Base-by-base conservation (phyloP, 495 filamentous ascomycete species). In the Trichodelitschia bisporula region DNA sequence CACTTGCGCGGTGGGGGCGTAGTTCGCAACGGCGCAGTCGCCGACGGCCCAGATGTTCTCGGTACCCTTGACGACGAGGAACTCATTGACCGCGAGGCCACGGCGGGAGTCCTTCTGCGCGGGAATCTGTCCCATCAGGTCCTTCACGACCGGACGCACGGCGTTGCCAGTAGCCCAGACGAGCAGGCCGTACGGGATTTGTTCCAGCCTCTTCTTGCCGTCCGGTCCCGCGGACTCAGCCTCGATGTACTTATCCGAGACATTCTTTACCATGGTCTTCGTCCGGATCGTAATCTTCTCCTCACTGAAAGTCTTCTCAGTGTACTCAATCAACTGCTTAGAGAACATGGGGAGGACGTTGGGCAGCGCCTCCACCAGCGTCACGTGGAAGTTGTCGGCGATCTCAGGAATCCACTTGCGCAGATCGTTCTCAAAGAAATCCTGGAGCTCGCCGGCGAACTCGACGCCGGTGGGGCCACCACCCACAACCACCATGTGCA, bases 151-250 rank as follows among this genome's bases (percentile, higher is more conserved):
- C 18, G 69, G 69, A 34, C 89, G 79, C 18, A 97, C 58, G 13
- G 86, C 80, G 47, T 97, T 97, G 51, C 89, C 89, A 21, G 89
- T 95, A 24, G 86, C 86, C 86, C 86, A 99, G 33, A 99, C 84
- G 19, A 99, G 67, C 28, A 93, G 71, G 43, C 86, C 86, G 54
- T 89, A 99, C 28, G 89, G 86, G 44, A 95, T 74, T 18, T 64
- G 62, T 48, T 92, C 64, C 23, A 64, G 46, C 30, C 68, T 58
- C 61, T 90, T 90, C 45, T 66, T 64, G 42, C 89, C 89, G 40
- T 89, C 76, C n/a, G 83, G 75, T 25, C 69, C 66, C 37, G 68
- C 72, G 24, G 71, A 62, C 55, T 92, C 78, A 39, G 82, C 86
- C 55, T 92, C 76, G 45, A 99, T 89, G 48, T 69, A 71, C 58